phyloP scores from a whole-genome alignment of 1,139 yeast genomes.

The Blastobotrys malaysiensis region DNA sequence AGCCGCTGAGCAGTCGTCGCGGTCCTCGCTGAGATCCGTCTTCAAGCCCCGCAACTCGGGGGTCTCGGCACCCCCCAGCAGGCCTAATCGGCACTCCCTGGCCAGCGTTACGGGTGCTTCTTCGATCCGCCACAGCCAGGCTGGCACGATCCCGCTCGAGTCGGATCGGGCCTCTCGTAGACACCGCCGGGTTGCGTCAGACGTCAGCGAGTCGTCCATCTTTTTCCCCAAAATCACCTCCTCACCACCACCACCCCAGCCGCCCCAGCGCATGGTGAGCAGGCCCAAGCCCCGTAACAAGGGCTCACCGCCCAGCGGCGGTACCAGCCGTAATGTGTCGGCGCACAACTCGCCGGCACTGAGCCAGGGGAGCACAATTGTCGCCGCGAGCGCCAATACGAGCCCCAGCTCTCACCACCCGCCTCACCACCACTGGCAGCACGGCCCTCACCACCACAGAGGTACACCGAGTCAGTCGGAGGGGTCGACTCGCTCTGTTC shows the following conservation, averaged over 20 bases:
- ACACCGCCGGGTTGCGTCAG: constrained; percentile 12
- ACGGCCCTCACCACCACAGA: background rate
- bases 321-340: background rate
- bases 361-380: constrained; percentile 9
- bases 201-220: constrained; percentile 20
- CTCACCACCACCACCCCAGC: constrained; percentile 16
- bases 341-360: background rate
- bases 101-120: background rate
- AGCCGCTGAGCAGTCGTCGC: background rate
- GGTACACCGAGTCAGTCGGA: background rate
- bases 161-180: background rate
- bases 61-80: background rate
- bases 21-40: constrained; percentile 16
- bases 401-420: background rate
- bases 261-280: constrained; percentile 16
- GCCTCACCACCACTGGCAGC: background rate
- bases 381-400: constrained; percentile 10
- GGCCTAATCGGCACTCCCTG: background rate
- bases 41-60: constrained; percentile 13
- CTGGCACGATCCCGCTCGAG: background rate
- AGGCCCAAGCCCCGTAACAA: constrained; percentile 2
- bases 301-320: background rate
- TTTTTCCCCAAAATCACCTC: constrained; percentile 19
- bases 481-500: background rate
- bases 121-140: background rate